phyloP scores from a whole-genome alignment of 1,139 yeast genomes.

The Saccharomyces hybrid region DNA sequence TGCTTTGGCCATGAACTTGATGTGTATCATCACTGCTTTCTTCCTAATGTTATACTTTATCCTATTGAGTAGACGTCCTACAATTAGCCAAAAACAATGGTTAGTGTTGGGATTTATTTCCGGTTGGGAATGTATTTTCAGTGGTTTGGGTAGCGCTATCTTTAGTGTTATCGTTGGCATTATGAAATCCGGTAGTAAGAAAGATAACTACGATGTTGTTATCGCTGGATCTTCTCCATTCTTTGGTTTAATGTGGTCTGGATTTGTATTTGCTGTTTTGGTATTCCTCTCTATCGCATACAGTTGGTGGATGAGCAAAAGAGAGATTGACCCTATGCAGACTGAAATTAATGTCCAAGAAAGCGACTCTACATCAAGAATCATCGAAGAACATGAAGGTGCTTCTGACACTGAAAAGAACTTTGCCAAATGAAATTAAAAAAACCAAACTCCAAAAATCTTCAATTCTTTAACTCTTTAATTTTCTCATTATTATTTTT shows the following conservation, averaged over 20 bases:
- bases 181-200: constrained; percentile 28
- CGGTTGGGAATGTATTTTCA: constrained; percentile 17
- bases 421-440: neutral
- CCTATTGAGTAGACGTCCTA: constrained; percentile 3
- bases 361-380: constrained; percentile 1
- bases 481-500: neutral
- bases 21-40: constrained; percentile 18
- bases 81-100: constrained; percentile 8
- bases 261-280: constrained; percentile 22
- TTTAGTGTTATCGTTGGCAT: constrained; percentile 24
- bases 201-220: constrained; percentile 27
- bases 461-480: neutral
- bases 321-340: constrained; percentile 5
- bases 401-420: neutral
- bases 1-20: constrained; percentile 20
- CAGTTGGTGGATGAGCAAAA: constrained; percentile 1
- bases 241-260: constrained; percentile 27
- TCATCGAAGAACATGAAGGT: constrained; percentile 1
- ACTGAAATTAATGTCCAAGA: constrained; percentile 3
- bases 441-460: neutral
- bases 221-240: constrained; percentile 21
- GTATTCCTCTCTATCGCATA: constrained; percentile 11
- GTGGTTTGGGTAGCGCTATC: constrained; percentile 25
- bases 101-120: constrained; percentile 7
- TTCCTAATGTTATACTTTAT: constrained; percentile 10